These are phyloP conservation scores for Podochytrium sp. DNA, from an alignment of 192 early-diverging fungal species.

Conservation along the genomic window DNA sequence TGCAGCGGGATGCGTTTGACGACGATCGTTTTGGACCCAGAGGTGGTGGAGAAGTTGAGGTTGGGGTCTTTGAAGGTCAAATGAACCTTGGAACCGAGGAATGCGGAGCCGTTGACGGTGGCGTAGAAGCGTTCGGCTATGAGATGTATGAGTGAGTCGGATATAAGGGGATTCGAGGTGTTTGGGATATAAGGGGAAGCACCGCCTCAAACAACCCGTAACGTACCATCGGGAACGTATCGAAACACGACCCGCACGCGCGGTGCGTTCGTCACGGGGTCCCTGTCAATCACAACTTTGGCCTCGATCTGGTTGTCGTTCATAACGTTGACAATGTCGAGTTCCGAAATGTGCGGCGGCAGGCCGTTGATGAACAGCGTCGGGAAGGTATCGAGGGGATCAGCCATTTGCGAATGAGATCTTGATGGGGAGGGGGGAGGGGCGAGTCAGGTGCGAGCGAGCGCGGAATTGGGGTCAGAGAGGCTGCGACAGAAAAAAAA, in stretches of 20 bases:
- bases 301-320: conserved; percentile 52
- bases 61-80: conserved; percentile 55
- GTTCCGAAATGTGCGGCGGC: conserved; percentile 49
- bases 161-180: background rate
- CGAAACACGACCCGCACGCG: conserved; percentile 50
- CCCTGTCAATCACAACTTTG: conserved; percentile 48
- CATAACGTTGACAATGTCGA: conserved; percentile 52
- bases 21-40: conserved; percentile 52
- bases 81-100: conserved; percentile 53
- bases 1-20: conserved; percentile 54
- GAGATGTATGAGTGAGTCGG: background rate
- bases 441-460: background rate
- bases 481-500: too few relatives aligned
- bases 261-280: conserved; percentile 41
- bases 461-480: too few relatives aligned
- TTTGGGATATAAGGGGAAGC: background rate
- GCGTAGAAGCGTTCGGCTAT: conserved; percentile 54
- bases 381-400: conserved; percentile 50
- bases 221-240: conserved; percentile 48
- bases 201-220: background rate
- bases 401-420: background rate
- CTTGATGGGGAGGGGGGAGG: background rate
- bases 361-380: conserved; percentile 53
- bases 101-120: conserved; percentile 54
- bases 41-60: conserved; percentile 57